Evolutionary conservation across 305 asterid species (phyloP), one percentile per base, ranked within the genome.

Genomic region (Stenogyne calaminthoides): DNA sequence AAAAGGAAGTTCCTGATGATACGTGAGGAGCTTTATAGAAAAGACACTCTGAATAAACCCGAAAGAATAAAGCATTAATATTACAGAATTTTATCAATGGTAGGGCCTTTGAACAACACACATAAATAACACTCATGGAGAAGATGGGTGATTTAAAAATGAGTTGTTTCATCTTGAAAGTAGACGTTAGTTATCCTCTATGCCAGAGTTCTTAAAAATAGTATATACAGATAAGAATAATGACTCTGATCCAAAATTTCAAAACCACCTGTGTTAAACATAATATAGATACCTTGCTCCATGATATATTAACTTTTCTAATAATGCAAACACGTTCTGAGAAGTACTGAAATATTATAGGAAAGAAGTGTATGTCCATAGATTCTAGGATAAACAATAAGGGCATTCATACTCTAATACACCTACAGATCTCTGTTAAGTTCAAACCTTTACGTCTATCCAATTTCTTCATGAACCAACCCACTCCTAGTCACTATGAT

Each of bases 31-130:
- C 66, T 73, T 47, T 55, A 20, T 37, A 18, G 36, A 18, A 27
- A 67, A 58, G 52, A 55, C 19, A 67, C 67, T 42, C 59, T 11
- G 74, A 59, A 59, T 15, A 15, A 75, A 70, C 6, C 32, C 25
- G 63, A 58, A 15, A 69, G 44, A 49, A 42, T 58, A 49, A 56
- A 61, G 29, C 44, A 42, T 9, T 37, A 34, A 15, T 16, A 22
- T 9, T 65, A 57, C 15, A 14, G n/a, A 27, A 51, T 34, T 15
- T 49, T 47, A 34, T 37, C 19, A 52, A 52, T 32, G 47, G 11
- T 9, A 51, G 15, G 19, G 72, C 27, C 32, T 67, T 51, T 37
- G 39, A 16, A 49, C 22, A 47, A 46, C 55, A 47, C 55, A 49
- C 56, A 9, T 16, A 16, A 55, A 55, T 11, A 39, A 37, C 27